phyloP scores from a whole-genome alignment of 2,329 filamentous ascomycete genomes.

The Colletotrichum cordylinicola region DNA sequence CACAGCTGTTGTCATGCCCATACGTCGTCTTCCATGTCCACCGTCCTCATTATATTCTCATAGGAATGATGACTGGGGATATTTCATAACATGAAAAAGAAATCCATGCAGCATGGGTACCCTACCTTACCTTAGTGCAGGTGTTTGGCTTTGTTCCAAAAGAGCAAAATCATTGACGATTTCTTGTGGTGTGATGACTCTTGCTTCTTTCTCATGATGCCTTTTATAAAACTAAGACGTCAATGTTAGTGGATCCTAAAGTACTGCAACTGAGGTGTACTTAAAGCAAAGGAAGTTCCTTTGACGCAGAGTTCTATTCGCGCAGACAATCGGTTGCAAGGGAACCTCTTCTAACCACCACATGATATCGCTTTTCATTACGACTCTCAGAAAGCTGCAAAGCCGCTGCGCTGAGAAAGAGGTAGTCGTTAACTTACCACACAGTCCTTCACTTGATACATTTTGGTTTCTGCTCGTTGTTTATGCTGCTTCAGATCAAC shows the following conservation, averaged over 20 bases:
- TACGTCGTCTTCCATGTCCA: fast-evolving
- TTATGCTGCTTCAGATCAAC: not conserved
- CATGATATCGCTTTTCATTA: not conserved
- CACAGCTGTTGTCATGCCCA: not conserved
- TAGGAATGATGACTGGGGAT: fast-evolving
- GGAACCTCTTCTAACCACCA: not conserved
- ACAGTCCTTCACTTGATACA: fast-evolving
- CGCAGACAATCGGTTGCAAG: not conserved
- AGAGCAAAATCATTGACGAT: too few species aligned
- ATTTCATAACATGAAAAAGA: not conserved
- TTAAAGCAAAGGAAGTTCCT: not conserved
- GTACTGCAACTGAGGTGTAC: not conserved
- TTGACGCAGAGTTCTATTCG: not conserved
- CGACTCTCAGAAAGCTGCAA: not conserved
- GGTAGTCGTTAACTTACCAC: fast-evolving
- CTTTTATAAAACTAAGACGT: fast-evolving
- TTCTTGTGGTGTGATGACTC: not conserved
- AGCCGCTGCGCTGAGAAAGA: fast-evolving
- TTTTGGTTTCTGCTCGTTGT: fast-evolving
- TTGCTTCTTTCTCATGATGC: fast-evolving
- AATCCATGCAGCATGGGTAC: not conserved
- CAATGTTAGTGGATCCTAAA: fast-evolving
- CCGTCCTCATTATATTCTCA: fast-evolving
- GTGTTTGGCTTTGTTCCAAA: too few species aligned
- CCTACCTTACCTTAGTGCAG: too few species aligned